Conservation (phyloP, 23 red algal genomes). For the Cyanidioschyzon merolae region DNA sequence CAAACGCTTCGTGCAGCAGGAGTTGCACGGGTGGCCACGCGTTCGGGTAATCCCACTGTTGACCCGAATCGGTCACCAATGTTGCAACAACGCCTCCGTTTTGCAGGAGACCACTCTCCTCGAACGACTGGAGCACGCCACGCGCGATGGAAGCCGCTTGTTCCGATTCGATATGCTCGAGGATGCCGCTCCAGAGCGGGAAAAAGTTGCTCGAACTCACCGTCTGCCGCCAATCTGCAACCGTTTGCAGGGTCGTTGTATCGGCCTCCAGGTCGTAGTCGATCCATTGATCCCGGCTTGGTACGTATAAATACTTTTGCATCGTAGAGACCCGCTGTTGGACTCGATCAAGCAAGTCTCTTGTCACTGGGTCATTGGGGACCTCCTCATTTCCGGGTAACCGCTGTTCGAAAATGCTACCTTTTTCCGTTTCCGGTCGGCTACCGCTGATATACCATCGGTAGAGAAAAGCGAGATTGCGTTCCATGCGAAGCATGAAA, state of each 20-base stretch:
- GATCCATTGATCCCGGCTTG: conserved; percentile 31
- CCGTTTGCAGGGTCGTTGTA: neutral
- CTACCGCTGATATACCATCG: neutral
- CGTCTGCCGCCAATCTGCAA: neutral
- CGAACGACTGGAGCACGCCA: neutral
- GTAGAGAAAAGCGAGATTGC: conserved; percentile 4
- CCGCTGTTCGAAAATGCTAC: neutral
- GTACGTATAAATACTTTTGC: conserved; percentile 31
- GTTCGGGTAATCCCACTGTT: conserved; percentile 90
- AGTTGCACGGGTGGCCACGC: conserved; percentile 75
- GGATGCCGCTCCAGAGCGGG: conserved; percentile 55
- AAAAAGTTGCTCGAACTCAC: conserved; percentile 46
- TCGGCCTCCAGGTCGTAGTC: conserved; percentile 51
- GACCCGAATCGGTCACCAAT: conserved; percentile 22
- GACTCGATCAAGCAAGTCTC: neutral
- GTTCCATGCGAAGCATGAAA: conserved; percentile 47
- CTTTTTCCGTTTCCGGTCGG: neutral
- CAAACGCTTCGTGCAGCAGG: conserved; percentile 34
- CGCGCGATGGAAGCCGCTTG: neutral
- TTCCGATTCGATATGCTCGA: neutral
- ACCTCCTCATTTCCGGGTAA: neutral
- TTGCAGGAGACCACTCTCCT: conserved; percentile 36
- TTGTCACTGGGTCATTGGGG: neutral
- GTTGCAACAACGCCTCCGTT: conserved; percentile 43
- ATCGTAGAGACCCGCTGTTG: conserved; percentile 28